Evolutionary conservation across 345 rosid genomes (phyloP), one percentile per base, ranked within the genome.

Genomic region (Turnera subulata): DNA sequence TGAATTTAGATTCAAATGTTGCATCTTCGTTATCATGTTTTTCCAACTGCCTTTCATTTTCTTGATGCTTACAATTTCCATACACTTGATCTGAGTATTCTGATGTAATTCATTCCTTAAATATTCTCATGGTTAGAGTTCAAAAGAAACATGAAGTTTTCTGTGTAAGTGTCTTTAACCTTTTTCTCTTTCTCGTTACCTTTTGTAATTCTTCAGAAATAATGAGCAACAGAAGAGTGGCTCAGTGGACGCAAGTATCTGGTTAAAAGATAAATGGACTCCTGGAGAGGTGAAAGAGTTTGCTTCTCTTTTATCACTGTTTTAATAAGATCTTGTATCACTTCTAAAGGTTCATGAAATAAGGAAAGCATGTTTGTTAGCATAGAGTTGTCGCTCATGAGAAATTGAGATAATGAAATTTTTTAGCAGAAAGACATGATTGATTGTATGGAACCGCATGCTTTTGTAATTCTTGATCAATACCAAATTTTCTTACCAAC

Each of bases 191-290:
- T n/a, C n/a, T n/a, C n/a, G n/a, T n/a, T n/a, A n/a, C n/a, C n/a
- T n/a, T 44, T 44, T 21, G 14, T 6, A 13, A 57, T 64, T 23
- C 33, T 35, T 50, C 78, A 88, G 95, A 70, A 72, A 68, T 56
- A 74, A 56, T 64, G 48, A 23, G 53, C 78, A 66, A 64, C 51
- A 48, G 16, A 68, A 53, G 54, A 63, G 48, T 58, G 59, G 58
- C 60, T 63, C 84, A 1, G 84, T 69, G 47, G 94, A 82, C 67
- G 64, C 49, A 7, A 79, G 79, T 66, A 62, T 91, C 37, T 91
- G 97, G 96, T 55, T 76, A 49, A 85, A 88, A 70, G 89, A 82
- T 63, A 84, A 70, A 62, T 91, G 97, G 97, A 67, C 20, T 39
- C 85, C 81, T 35, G 95, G 97, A 48, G 94, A 91, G 97, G 96